These are phyloP conservation scores for Podospora sp. DNA, from an alignment of 495 filamentous ascomycete species.

Conservation along the genomic window DNA sequence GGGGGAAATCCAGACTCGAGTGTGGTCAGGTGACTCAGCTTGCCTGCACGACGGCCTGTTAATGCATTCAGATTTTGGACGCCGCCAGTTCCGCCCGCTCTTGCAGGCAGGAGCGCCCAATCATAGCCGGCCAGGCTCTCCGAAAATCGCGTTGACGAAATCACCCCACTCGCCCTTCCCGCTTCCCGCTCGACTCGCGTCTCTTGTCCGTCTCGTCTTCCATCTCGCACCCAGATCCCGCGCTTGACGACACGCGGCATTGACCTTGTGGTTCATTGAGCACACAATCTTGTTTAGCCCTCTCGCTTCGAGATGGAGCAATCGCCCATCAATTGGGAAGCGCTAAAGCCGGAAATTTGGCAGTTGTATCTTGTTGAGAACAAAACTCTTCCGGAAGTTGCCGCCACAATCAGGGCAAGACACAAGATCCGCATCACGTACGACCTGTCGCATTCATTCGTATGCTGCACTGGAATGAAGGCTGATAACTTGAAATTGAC, in stretches of 20 bases:
- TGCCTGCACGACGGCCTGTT: background rate
- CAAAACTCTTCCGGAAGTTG: background rate
- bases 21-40: background rate
- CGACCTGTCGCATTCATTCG: background rate
- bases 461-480: background rate
- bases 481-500: background rate
- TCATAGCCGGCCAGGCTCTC: background rate
- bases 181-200: background rate
- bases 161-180: background rate
- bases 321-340: background rate
- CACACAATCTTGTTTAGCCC: background rate
- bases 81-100: background rate
- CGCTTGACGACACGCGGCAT: background rate
- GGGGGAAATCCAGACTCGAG: background rate
- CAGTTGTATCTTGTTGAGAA: background rate
- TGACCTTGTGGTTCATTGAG: background rate
- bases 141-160: background rate
- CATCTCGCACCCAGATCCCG: background rate
- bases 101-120: background rate
- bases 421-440: background rate
- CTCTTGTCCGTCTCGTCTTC: background rate
- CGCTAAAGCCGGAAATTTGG: background rate
- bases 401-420: background rate
- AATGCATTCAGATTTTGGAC: constrained; percentile 6
- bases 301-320: background rate